Evolutionary conservation across 1,284 basidiomycete genomes (phyloP).

Genomic region (Rhizoctonia solani): DNA sequence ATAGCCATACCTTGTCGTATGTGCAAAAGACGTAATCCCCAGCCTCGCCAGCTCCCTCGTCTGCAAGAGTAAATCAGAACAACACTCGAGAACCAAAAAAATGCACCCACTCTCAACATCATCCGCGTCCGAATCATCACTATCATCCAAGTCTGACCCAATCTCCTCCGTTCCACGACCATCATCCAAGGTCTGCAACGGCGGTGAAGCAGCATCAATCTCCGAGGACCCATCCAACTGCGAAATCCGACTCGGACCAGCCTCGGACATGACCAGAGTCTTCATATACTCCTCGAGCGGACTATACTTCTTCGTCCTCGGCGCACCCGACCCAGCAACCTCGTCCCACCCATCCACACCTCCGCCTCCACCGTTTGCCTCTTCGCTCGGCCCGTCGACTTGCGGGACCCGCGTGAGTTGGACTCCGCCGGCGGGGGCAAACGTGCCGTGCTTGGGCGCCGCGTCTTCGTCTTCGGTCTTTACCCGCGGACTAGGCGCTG

Average conservation of each 20-base stretch:
- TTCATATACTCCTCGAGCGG: constrained; percentile 40
- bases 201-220: constrained; percentile 32
- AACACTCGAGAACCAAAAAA: not conserved
- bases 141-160: constrained; percentile 93
- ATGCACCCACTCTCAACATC: constrained; percentile 47
- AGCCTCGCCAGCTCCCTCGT: constrained; percentile 67
- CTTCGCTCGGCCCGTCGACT: constrained; percentile 53
- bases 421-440: constrained; percentile 4
- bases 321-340: not conserved
- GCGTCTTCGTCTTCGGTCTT: constrained; percentile 37
- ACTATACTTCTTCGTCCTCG: not conserved
- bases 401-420: constrained; percentile 60
- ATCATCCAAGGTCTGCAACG: constrained; percentile 45
- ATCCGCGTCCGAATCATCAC: constrained; percentile 67
- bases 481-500: constrained; percentile 29
- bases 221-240: constrained; percentile 17
- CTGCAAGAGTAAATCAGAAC: not conserved
- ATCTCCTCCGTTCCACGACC: constrained; percentile 69
- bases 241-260: constrained; percentile 24
- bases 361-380: not conserved
- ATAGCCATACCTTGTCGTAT: constrained; percentile 85
- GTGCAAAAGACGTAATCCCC: constrained; percentile 97
- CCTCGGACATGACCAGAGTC: constrained; percentile 10
- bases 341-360: constrained; percentile 21
- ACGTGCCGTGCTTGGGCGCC: constrained; percentile 19